Evolutionary conservation across 1,284 basidiomycete genomes (phyloP).

Genomic region (Pyrrhoderma noxium): DNA sequence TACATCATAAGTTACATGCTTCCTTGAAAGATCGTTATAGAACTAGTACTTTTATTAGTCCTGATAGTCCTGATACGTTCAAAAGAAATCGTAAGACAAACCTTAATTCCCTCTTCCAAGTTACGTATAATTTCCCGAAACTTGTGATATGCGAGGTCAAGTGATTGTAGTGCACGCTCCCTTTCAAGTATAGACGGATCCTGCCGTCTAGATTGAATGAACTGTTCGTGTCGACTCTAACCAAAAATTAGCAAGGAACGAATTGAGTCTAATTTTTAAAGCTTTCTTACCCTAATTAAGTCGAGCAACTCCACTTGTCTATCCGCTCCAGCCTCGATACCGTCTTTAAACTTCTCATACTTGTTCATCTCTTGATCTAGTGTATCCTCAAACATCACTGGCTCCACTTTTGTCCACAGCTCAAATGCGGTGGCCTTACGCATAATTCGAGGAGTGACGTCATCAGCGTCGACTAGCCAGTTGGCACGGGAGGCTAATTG

Average conservation of each 20-base stretch:
- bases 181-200: conserved; percentile 76
- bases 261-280: background rate
- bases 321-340: conserved; percentile 51
- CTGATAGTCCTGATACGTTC: background rate
- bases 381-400: conserved; percentile 81
- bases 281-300: conserved; percentile 53
- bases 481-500: conserved; percentile 64
- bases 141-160: conserved; percentile 84
- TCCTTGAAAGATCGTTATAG: conserved; percentile 72
- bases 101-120: conserved; percentile 84
- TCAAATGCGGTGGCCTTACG: conserved; percentile 58
- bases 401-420: conserved; percentile 64
- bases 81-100: conserved; percentile 25
- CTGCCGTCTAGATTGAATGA: conserved; percentile 73
- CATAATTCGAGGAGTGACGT: conserved; percentile 68
- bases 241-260: background rate
- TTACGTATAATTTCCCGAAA: conserved; percentile 84
- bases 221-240: conserved; percentile 68
- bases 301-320: conserved; percentile 63
- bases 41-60: conserved; percentile 42
- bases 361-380: conserved; percentile 75
- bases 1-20: conserved; percentile 74
- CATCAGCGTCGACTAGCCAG: conserved; percentile 61
- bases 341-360: conserved; percentile 68
- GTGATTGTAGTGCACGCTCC: conserved; percentile 80